phyloP scores from a whole-genome alignment of 2,329 filamentous ascomycete genomes.

The Coniochaeta sp. region DNA sequence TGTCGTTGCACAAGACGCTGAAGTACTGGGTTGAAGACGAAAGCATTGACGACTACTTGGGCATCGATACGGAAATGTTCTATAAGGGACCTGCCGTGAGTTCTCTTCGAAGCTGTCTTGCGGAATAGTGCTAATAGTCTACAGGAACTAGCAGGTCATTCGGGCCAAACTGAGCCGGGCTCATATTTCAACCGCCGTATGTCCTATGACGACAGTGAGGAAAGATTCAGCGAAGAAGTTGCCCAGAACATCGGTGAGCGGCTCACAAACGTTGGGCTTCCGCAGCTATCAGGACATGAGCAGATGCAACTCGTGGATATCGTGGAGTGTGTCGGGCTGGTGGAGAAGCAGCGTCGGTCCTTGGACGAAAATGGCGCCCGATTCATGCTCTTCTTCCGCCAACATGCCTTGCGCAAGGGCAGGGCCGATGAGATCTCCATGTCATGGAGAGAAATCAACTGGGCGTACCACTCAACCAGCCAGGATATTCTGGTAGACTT shows the following conservation, averaged over 20 bases:
- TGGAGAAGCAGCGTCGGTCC: slow-evolving; percentile 80
- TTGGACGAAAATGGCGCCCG: slow-evolving; percentile 86
- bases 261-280: slow-evolving; percentile 66
- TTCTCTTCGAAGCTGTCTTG: slow-evolving; percentile 3
- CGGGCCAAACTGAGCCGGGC: slow-evolving; percentile 15
- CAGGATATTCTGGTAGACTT: slow-evolving; percentile 88
- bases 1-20: slow-evolving; percentile 65
- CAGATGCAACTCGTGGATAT: slow-evolving; percentile 82
- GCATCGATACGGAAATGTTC: slow-evolving; percentile 54
- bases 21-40: slow-evolving; percentile 84
- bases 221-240: slow-evolving; percentile 63
- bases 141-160: neutral
- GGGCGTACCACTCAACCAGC: slow-evolving; percentile 76
- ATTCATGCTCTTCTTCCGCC: slow-evolving; percentile 81
- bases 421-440: slow-evolving; percentile 60
- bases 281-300: slow-evolving; percentile 75
- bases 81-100: slow-evolving; percentile 33
- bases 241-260: slow-evolving; percentile 68
- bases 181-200: slow-evolving; percentile 29
- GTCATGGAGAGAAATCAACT: slow-evolving; percentile 73
- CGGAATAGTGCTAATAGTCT: neutral
- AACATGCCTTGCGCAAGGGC: slow-evolving; percentile 65
- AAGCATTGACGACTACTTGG: slow-evolving; percentile 69
- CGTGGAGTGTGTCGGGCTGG: slow-evolving; percentile 74
- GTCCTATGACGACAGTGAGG: slow-evolving; percentile 45